Base-by-base conservation (phyloP, 768 basidiomycete genomes). In the Psilocybe tampanensis region DNA sequence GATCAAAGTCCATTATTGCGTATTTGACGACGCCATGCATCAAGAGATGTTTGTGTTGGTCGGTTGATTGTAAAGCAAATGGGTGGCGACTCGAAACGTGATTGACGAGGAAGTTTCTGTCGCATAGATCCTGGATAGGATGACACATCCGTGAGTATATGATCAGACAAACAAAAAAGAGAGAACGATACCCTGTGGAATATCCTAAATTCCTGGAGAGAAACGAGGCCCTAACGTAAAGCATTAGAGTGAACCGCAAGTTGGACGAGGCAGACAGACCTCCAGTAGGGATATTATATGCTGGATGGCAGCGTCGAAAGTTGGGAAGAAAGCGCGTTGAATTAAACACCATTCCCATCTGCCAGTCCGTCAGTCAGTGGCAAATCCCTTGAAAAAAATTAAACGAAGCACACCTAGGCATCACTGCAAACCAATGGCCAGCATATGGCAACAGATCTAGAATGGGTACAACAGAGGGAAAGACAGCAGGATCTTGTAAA, bases 1-100 rank as follows among this genome's bases (percentile, higher is more conserved):
- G 3, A 24, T 61, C 61, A 45, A 67, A 66, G 47, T 67, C 66
- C n/a, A n/a, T n/a, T n/a, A n/a, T n/a, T n/a, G n/a, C n/a, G n/a
- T n/a, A n/a, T n/a, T n/a, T n/a, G n/a, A 45, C 13, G 8, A 7
- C 44, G 15, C 44, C 44, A 15, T 34, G 13, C 21, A 22, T 12
- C 22, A 13, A 18, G 13, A 45, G 44, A 22, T 45, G 8, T 5
- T 15, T 7, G 44, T 22, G 9, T 7, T 21, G 23, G 15, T 21
- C 19, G 6, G 12, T 43, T n/a, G 19, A 19, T 45, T 8, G 19
- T 19, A 8, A n/a, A 22, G 11, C 12, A 7, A 12, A 45, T 12
- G 11, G 22, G 8, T 43, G 19, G 8, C 8, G 19, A n/a, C n/a
- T 43, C n/a, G 19, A 43, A 17, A 43, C 7, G 18, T 43, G 42